Percentiles rank a stretch among this genome's conserved stretches.
Evolutionary conservation across 2,329 filamentous ascomycete species (phyloP).

Genomic region (Ceratocystis harringtonii): DNA sequence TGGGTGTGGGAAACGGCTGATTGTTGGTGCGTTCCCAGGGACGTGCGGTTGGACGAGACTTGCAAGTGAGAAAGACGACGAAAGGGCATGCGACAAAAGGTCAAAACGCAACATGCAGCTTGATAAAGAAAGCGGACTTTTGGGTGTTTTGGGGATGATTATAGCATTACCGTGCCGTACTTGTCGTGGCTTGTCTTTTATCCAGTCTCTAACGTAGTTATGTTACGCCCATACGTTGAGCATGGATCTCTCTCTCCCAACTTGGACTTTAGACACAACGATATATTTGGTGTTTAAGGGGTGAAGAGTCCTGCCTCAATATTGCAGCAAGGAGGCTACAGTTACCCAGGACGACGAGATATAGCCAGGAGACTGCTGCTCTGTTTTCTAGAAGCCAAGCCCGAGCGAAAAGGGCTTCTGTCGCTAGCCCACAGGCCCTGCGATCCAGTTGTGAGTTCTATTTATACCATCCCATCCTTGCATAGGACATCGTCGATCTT

Average conservation of each 20-base stretch:
- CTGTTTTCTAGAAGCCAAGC: constrained; percentile 5
- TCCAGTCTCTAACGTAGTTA: neutral
- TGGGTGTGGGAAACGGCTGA: neutral
- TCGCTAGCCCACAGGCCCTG: neutral
- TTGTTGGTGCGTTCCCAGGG: neutral
- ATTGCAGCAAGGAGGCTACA: neutral
- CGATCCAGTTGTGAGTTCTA: neutral
- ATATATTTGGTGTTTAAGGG: neutral
- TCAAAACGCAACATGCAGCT: neutral
- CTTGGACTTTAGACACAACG: neutral
- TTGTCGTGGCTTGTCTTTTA: neutral
- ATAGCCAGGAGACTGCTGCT: neutral
- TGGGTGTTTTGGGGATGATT: neutral
- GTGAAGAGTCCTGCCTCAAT: neutral
- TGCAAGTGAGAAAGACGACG: neutral
- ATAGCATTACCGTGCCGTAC: neutral
- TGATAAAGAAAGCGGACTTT: neutral
- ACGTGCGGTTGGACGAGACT: neutral
- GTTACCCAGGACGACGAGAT: constrained; percentile 6
- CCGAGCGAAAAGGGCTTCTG: neutral
- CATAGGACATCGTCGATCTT: neutral
- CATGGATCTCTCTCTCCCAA: neutral
- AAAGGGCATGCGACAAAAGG: neutral
- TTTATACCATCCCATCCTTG: neutral
- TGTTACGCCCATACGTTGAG: neutral